Evolutionary conservation across 2,329 filamentous ascomycete species (phyloP).

Genomic region (Penicillium sp.): DNA sequence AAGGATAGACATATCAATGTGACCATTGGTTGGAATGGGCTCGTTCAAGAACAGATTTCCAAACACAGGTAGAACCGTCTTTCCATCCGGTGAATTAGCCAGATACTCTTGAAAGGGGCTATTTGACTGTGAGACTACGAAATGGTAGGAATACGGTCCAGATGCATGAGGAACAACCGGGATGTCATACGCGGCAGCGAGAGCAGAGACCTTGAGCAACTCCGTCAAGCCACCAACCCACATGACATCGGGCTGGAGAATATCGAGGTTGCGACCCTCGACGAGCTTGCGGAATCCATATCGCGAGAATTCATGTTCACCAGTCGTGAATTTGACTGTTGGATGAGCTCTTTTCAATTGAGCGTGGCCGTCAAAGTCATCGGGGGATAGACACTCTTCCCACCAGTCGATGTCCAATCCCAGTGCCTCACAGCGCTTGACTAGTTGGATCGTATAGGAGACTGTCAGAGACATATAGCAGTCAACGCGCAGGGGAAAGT

Average conservation of each 20-base stretch:
- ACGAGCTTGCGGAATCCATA: constrained; percentile 94
- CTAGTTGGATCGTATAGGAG: constrained; percentile 84
- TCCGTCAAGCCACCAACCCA: constrained; percentile 93
- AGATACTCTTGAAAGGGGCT: constrained; percentile 94
- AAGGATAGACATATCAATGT: constrained; percentile 68
- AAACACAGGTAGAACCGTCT: constrained; percentile 84
- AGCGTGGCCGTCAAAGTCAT: constrained; percentile 86
- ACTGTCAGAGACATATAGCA: constrained; percentile 97
- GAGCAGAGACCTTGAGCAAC: constrained; percentile 77
- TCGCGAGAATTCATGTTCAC: constrained; percentile 90
- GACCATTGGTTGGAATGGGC: constrained; percentile 78
- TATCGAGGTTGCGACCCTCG: constrained; percentile 85
- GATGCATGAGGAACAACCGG: constrained; percentile 93
- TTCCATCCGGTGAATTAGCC: constrained; percentile 85
- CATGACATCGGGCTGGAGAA: constrained; percentile 95
- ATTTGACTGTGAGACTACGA: constrained; percentile 87
- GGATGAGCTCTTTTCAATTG: constrained; percentile 88
- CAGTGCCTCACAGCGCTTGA: constrained; percentile 70
- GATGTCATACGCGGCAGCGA: constrained; percentile 89
- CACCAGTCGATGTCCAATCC: constrained; percentile 92
- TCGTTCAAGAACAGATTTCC: constrained; percentile 87
- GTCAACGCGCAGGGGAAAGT: constrained; percentile 91
- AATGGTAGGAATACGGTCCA: constrained; percentile 92
- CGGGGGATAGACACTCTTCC: constrained; percentile 88
- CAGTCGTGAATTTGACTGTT: constrained; percentile 86